phyloP scores from a whole-genome alignment of 176 grass and related monocot species.

The Lolium perenne region DNA sequence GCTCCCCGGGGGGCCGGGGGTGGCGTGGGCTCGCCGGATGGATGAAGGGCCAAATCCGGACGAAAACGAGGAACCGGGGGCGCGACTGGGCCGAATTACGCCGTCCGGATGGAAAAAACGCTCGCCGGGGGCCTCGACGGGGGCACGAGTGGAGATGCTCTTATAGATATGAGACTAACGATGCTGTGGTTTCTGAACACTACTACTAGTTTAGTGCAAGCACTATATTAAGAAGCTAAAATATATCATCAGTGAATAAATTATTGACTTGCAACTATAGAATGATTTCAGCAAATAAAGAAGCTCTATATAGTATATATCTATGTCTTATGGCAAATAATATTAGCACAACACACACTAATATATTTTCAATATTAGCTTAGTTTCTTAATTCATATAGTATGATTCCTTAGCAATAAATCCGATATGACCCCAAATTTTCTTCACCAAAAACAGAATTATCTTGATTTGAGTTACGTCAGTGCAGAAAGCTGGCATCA shows the following conservation, averaged over 20 bases:
- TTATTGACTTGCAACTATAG: not conserved
- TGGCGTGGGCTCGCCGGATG: too few species aligned
- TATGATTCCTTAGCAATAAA: conserved; percentile 16
- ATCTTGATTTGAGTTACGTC: conserved; percentile 22
- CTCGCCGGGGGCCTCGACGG: too few species aligned
- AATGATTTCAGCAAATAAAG: not conserved
- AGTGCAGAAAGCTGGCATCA: conserved; percentile 3
- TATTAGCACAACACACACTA: not conserved
- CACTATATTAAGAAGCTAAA: not conserved
- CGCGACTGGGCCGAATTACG: too few species aligned
- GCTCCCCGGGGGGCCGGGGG: too few species aligned
- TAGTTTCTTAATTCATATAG: not conserved
- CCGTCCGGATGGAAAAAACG: too few species aligned
- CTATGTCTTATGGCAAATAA: not conserved
- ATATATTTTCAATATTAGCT: not conserved
- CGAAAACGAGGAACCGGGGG: too few species aligned
- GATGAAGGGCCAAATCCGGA: too few species aligned
- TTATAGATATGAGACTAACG: not conserved
- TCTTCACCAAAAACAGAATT: not conserved
- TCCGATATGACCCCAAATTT: not conserved
- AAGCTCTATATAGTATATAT: conserved; percentile 14
- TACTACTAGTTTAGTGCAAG: not conserved
- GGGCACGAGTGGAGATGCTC: too few species aligned
- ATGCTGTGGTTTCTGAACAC: not conserved
- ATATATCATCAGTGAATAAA: not conserved